Conservation (phyloP, 2,329 filamentous ascomycete genomes). For the Colletotrichum sp. region DNA sequence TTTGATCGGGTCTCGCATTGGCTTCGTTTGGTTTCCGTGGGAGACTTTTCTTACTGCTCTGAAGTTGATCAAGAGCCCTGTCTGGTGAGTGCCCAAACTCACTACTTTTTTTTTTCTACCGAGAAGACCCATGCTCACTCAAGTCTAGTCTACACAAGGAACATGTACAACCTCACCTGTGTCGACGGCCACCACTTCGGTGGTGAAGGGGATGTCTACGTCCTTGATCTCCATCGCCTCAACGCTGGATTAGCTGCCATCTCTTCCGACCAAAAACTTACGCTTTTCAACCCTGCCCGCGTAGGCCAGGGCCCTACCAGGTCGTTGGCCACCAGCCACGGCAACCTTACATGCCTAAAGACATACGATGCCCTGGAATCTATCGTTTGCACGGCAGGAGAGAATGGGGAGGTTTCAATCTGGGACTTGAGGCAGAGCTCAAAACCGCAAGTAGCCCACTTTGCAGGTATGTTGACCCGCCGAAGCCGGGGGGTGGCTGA, state of each 20-base stretch:
- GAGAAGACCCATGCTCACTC: background rate
- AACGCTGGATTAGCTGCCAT: constrained; percentile 62
- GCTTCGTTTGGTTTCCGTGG: background rate
- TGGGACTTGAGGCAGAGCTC: constrained; percentile 65
- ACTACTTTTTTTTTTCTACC: background rate
- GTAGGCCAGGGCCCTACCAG: constrained; percentile 57
- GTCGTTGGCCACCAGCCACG: constrained; percentile 56
- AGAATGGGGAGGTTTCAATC: constrained; percentile 70
- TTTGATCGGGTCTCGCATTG: background rate
- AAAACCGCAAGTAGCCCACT: constrained; percentile 45
- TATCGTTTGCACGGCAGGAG: constrained; percentile 71
- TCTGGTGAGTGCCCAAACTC: background rate
- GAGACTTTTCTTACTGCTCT: background rate
- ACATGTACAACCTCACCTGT: constrained; percentile 47
- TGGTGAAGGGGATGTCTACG: constrained; percentile 52
- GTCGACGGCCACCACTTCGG: constrained; percentile 44
- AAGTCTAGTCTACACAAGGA: background rate
- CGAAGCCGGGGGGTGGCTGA: background rate
- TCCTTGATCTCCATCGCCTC: constrained; percentile 62
- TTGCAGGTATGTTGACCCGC: constrained; percentile 45
- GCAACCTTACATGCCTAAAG: constrained; percentile 68
- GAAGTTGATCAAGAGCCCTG: background rate
- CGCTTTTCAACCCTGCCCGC: constrained; percentile 64
- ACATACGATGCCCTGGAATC: constrained; percentile 56
- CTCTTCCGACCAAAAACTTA: constrained; percentile 73